Base-by-base conservation (phyloP, 345 rosid genomes). In the Erysimum cheiranthoides region DNA sequence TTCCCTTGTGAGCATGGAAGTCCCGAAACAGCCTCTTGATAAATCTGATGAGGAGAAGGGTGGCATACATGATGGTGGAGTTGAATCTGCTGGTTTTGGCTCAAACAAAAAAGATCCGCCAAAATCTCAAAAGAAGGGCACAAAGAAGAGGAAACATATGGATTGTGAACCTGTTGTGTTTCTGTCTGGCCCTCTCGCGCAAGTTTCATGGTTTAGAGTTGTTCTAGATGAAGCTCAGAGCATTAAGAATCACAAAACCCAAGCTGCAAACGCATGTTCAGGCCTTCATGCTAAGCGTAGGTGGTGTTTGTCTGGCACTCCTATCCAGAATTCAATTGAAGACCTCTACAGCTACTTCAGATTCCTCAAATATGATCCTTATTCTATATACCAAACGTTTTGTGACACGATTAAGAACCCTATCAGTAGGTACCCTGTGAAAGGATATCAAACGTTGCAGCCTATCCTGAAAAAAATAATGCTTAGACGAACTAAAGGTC, bases 261-360 rank as follows among this genome's bases (percentile, higher is more conserved):
- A 89, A 74, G 96, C 82, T 65, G 95, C 98, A 40, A 87, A 92
- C 70, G 97, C 97, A 40, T 94, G 97, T 71, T 92, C 95, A 95
- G 95, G 93, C 34, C 98, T 94, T 78, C 95, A 97, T 17, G 95
- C 98, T 38, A 94, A 94, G 78, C 93, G 90, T 8, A 83, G 97
- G 71, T 94, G 98, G 98, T 94, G 98, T 84, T 89, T 94, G 82
- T 94, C 98, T 4, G 98, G 98, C 62, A 94, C 98, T 66, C 98
- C 98, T 58, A 86, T 94, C 73, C 98, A 94, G 81, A 94, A 94
- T 83, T 90, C 98, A 10, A 81, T 94, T 7, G 98, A 90, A 73
- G 98, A 93, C 74, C 94, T 93, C 21, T 93, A 90, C 79, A 93
- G 96, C 84, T 93, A 87, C 81, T 90, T 93, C 78, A 87, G 90